phyloP scores from a whole-genome alignment of 192 early-diverging fungal genomes.

The Haplosporangium gracile region DNA sequence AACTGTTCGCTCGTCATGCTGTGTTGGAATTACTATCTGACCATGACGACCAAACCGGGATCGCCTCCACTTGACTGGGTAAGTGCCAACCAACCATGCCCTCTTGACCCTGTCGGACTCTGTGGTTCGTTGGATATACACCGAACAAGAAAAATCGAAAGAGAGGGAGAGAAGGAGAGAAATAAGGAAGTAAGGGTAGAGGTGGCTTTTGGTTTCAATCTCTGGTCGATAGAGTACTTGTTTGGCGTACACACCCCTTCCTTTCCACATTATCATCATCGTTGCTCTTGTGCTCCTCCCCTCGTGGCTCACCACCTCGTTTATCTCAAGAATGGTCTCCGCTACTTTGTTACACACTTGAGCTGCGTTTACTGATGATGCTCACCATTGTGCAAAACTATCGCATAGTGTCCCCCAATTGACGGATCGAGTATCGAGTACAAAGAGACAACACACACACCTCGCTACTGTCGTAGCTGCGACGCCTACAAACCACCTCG shows the following conservation, averaged over 20 bases:
- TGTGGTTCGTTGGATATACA: no score
- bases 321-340: background rate
- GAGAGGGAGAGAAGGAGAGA: background rate
- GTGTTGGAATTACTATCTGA: slow-evolving; percentile 89
- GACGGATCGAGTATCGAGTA: slow-evolving; percentile 63
- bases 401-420: background rate
- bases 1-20: slow-evolving; percentile 83
- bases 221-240: no score
- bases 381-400: slow-evolving; percentile 26
- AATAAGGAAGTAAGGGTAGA: background rate
- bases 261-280: no score
- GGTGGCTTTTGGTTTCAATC: background rate
- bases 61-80: slow-evolving; percentile 73
- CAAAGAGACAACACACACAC: slow-evolving; percentile 76
- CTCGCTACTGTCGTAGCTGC: slow-evolving; percentile 78
- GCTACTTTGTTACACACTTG: background rate
- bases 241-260: background rate
- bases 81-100: background rate
- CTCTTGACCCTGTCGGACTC: background rate
- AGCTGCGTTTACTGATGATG: background rate
- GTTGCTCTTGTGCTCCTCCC: no score
- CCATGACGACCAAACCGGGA: slow-evolving; percentile 83
- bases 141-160: slow-evolving; percentile 12
- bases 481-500: slow-evolving; percentile 79
- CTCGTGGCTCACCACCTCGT: no score